These are phyloP conservation scores for Camellia lanceoleosa DNA, from an alignment of 148 eudicot species.

Conservation along the genomic window DNA sequence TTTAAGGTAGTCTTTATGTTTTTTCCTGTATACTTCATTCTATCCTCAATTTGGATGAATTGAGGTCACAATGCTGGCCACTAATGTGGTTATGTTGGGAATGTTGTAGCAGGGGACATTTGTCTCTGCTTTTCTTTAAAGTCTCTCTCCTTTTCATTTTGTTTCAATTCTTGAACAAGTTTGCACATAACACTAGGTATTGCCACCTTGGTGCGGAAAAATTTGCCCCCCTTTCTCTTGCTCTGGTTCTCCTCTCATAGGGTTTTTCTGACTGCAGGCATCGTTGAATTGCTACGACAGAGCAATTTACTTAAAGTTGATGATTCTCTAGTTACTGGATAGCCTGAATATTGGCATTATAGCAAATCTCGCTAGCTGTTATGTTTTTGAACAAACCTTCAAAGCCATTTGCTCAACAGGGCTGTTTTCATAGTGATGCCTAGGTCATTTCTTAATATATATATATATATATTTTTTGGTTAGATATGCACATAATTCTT, in stretches of 20 bases:
- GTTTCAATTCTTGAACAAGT: background rate
- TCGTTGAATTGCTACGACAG: background rate
- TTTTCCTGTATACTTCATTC: background rate
- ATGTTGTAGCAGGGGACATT: background rate
- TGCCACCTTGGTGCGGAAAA: background rate
- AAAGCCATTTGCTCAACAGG: background rate
- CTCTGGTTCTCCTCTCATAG: background rate
- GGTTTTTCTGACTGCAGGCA: background rate
- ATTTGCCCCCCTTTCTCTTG: background rate
- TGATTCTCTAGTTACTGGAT: background rate
- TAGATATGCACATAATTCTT: background rate
- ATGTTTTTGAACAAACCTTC: background rate
- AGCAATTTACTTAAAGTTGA: background rate
- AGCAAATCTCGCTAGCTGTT: background rate
- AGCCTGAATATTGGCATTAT: background rate
- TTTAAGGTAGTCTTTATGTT: too few relatives aligned
- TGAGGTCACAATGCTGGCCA: background rate
- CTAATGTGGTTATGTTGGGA: background rate
- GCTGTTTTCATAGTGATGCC: background rate
- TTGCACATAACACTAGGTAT: background rate
- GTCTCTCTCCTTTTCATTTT: background rate
- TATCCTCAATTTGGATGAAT: slow-evolving; percentile 5
- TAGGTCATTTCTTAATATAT: background rate
- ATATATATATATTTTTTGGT: background rate
- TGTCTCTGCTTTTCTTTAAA: background rate